Percentiles rank a stretch among this genome's conserved stretches.
Conservation (phyloP, 352 stramenopile genomes). For the Phytophthora europaea region DNA sequence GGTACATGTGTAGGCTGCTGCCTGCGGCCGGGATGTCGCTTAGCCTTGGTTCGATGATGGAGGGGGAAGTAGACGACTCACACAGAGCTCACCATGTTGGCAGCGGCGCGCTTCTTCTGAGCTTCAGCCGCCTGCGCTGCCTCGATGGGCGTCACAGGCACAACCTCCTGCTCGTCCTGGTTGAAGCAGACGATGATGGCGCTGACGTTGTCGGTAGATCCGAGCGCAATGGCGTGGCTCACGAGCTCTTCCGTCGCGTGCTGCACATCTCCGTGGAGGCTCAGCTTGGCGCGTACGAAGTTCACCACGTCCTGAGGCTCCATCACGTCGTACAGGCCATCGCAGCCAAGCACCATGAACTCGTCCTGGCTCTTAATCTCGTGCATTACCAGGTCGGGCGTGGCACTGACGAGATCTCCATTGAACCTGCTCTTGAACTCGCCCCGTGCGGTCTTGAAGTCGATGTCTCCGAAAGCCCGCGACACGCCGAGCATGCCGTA, state of each 20-base stretch:
- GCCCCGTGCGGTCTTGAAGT: conserved; percentile 87
- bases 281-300: conserved; percentile 81
- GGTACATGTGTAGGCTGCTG: conserved; percentile 46
- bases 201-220: conserved; percentile 88
- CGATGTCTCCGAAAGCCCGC: conserved; percentile 85
- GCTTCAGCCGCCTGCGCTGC: conserved; percentile 40
- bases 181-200: conserved; percentile 85
- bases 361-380: conserved; percentile 69
- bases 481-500: conserved; percentile 88
- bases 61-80: conserved; percentile 15
- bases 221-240: conserved; percentile 81
- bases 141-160: conserved; percentile 48
- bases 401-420: conserved; percentile 80
- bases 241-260: conserved; percentile 87
- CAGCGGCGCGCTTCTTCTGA: conserved; percentile 41
- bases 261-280: conserved; percentile 76
- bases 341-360: conserved; percentile 86
- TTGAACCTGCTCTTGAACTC: conserved; percentile 88
- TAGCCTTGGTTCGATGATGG: conserved; percentile 17
- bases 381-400: conserved; percentile 72
- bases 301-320: conserved; percentile 82
- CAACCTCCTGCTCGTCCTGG: conserved; percentile 52
- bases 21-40: conserved; percentile 18
- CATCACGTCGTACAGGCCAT: conserved; percentile 91
- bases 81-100: conserved; percentile 17